Evolutionary conservation across 768 basidiomycete genomes (phyloP).

Genomic region (Kwoniella botswanensis): DNA sequence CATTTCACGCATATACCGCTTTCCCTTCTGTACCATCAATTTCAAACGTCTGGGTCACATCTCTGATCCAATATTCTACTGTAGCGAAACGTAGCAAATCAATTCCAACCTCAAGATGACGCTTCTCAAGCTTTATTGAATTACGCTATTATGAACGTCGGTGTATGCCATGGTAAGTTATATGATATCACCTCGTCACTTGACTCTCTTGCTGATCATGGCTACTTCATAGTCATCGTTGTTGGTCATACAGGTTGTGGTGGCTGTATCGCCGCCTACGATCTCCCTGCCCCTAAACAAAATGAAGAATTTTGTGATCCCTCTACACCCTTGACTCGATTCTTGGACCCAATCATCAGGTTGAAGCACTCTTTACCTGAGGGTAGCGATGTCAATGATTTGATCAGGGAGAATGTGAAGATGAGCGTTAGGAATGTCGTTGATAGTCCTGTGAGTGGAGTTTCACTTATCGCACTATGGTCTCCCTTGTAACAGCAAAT

Average conservation of each 20-base stretch:
- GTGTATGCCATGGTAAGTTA: constrained; percentile 75
- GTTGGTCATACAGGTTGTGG: constrained; percentile 85
- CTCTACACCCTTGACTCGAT: constrained; percentile 67
- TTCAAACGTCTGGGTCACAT: too few species aligned
- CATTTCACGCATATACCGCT: too few species aligned
- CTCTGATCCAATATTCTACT: constrained; percentile 37
- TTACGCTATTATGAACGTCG: constrained; percentile 73
- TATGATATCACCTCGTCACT: constrained; percentile 36
- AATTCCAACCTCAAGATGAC: constrained; percentile 73
- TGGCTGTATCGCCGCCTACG: constrained; percentile 64
- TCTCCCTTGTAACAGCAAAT: too few species aligned
- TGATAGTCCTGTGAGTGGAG: constrained; percentile 48
- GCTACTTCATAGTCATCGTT: constrained; percentile 66
- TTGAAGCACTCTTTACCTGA: constrained; percentile 60
- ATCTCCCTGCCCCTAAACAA: constrained; percentile 32
- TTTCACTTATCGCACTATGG: neutral
- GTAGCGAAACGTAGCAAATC: constrained; percentile 89
- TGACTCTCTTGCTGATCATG: constrained; percentile 5
- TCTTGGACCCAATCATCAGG: constrained; percentile 72
- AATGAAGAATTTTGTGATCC: constrained; percentile 24
- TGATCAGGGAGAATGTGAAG: constrained; percentile 55
- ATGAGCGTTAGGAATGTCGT: constrained; percentile 55
- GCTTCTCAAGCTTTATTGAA: constrained; percentile 73
- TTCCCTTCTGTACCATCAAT: neutral
- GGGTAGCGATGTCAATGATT: constrained; percentile 46